Conservation (phyloP, 805 yeast species). For the Barnettozyma californica region DNA sequence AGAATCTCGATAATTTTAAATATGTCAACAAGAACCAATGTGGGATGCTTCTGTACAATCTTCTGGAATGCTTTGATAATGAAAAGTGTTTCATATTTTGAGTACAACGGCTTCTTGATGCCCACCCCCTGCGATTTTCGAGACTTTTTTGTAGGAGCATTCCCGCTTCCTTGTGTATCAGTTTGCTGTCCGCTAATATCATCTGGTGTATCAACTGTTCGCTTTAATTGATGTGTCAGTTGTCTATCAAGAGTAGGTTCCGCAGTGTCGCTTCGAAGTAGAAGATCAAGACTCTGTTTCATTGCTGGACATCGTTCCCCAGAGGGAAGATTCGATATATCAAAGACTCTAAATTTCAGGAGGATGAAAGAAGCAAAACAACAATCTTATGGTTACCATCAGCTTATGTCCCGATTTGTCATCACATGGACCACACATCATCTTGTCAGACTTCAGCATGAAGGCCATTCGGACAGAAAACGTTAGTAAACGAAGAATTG, state of each 20-base stretch:
- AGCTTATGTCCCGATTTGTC: neutral
- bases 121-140: conserved; percentile 25
- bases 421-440: neutral
- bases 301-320: neutral
- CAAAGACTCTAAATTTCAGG: too few species aligned
- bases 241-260: neutral
- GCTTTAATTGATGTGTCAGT: neutral
- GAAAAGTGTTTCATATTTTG: conserved; percentile 22
- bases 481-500: too few species aligned
- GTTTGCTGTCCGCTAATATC: neutral
- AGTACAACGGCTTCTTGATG: conserved; percentile 24
- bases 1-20: conserved; percentile 20
- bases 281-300: neutral
- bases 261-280: neutral
- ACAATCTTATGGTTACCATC: neutral
- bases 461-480: too few species aligned
- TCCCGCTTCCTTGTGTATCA: conserved; percentile 2
- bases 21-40: conserved; percentile 19
- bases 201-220: neutral
- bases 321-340: neutral
- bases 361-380: neutral
- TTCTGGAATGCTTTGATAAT: conserved; percentile 21
- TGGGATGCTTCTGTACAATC: conserved; percentile 16
- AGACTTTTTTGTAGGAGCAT: conserved; percentile 13
- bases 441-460: too few species aligned